Evolutionary conservation across 2,329 filamentous ascomycete genomes (phyloP).

Genomic region (Penicillium janthinellum): DNA sequence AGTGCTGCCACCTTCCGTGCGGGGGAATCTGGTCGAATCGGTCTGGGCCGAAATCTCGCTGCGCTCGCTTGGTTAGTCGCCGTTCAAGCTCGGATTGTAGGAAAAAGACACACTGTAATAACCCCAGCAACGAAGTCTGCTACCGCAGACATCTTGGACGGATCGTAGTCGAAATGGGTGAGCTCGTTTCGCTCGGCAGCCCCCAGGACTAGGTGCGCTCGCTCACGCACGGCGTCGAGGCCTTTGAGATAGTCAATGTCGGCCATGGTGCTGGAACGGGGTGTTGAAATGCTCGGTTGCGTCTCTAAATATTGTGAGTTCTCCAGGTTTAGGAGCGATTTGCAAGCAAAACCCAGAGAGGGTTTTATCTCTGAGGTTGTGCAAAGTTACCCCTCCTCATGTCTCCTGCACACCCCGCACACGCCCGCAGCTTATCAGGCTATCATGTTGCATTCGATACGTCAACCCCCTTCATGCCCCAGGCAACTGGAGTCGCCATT

Average conservation of each 20-base stretch:
- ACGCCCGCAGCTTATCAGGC: not conserved
- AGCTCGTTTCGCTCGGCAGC: slow-evolving; percentile 44
- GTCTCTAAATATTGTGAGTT: not conserved
- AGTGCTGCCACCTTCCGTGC: slow-evolving; percentile 65
- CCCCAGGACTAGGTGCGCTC: slow-evolving; percentile 31
- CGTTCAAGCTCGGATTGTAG: not conserved
- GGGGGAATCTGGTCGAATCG: slow-evolving; percentile 53
- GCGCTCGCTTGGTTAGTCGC: not conserved
- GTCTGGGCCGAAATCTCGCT: slow-evolving; percentile 57
- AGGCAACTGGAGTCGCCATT: not conserved
- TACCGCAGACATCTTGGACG: slow-evolving; percentile 41
- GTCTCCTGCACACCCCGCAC: not conserved
- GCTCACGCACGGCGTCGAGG: slow-evolving; percentile 33
- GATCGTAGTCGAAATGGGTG: slow-evolving; percentile 48
- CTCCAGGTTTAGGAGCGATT: not conserved
- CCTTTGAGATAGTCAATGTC: slow-evolving; percentile 33
- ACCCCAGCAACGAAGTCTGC: slow-evolving; percentile 49
- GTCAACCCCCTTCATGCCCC: not conserved
- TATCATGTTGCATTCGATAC: not conserved
- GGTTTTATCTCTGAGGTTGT: not conserved
- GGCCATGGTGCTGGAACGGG: slow-evolving; percentile 7
- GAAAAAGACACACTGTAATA: slow-evolving; percentile 42
- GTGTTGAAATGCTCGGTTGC: not conserved
- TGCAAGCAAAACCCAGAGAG: not conserved
- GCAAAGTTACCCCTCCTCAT: slow-evolving; percentile 1